Base-by-base conservation (phyloP, 495 filamentous ascomycete genomes). In the Articulospora tetracladia region DNA sequence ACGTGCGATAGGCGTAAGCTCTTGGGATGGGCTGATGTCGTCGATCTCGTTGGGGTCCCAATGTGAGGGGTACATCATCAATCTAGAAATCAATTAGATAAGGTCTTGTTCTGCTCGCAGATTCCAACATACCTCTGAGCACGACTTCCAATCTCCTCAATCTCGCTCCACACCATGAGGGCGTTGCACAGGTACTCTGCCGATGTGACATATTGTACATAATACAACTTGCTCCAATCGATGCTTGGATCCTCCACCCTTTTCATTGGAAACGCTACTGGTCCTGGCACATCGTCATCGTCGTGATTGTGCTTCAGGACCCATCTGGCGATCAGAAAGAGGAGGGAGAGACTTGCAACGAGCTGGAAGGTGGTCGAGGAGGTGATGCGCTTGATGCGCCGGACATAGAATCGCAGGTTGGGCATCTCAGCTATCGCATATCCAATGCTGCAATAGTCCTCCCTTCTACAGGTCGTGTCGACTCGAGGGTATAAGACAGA, bases 151-250 rank as follows among this genome's bases (percentile, higher is more conserved):
- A 82, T 69, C 34, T 78, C 72, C 12, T 83, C 62, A 48, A 87
- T 64, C 23, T 81, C 69, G 51, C 82, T 83, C 60, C 87, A 80
- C 3, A 87, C 70, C 83, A 88, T 85, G 32, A 88, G 60, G 7
- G 79, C 80, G 66, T 87, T 87, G 73, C 85, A 88, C 8, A 88
- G 74, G 60, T 86, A 83, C 7, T 80, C 73, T 53, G 74, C 75
- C 10, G 74, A 76, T 1, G 83, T 84, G 7, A 83, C 86, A 73
- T 86, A 87, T 65, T 82, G 81, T 28, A 78, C 77, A 60, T 86
- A 86, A 30, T 81, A 82, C 54, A 76, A 79, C 49, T 76, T 77
- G 24, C 74, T 74, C 79, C 79, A 84, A 49, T 83, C 73, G 34
- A 67, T 64, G 3, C 51, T 50, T 22, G 28, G 10, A 8, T 50